Conservation (phyloP, 345 rosid species). For the Gossypium longicalyx region DNA sequence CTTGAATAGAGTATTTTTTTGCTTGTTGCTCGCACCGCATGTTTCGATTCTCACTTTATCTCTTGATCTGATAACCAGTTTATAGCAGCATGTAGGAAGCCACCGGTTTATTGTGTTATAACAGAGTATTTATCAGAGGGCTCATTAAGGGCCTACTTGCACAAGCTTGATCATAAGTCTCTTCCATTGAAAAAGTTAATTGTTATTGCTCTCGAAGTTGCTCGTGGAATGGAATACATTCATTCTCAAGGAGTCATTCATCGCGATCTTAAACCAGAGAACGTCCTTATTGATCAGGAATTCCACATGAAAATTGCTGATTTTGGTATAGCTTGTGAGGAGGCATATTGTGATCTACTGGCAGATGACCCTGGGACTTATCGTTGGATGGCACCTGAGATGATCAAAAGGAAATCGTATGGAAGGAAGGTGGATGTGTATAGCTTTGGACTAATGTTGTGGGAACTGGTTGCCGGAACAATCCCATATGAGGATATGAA, state of each 20-base stretch:
- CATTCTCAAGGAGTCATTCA: constrained; percentile 87
- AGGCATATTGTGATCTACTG: constrained; percentile 64
- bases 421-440: constrained; percentile 88
- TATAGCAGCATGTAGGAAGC: constrained; percentile 69
- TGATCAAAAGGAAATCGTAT: constrained; percentile 83
- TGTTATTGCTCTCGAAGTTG: constrained; percentile 66
- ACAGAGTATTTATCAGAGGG: constrained; percentile 75
- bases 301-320: constrained; percentile 88
- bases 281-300: constrained; percentile 67
- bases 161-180: constrained; percentile 76
- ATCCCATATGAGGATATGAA: constrained; percentile 95
- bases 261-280: constrained; percentile 98
- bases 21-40: not conserved
- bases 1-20: not conserved
- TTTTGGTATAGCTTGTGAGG: constrained; percentile 98
- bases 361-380: constrained; percentile 98
- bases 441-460: constrained; percentile 88
- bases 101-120: constrained; percentile 66
- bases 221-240: constrained; percentile 89
- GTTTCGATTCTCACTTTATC: constrained; percentile 16
- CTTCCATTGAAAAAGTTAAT: constrained; percentile 64
- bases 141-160: constrained; percentile 83
- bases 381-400: constrained; percentile 99
- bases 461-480: constrained; percentile 95
- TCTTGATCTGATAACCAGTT: constrained; percentile 44